Percentiles rank a stretch among this genome's conserved stretches.
These are phyloP conservation scores for Puccinia horiana DNA, from an alignment of 1,284 basidiomycete species.

Conservation along the genomic window DNA sequence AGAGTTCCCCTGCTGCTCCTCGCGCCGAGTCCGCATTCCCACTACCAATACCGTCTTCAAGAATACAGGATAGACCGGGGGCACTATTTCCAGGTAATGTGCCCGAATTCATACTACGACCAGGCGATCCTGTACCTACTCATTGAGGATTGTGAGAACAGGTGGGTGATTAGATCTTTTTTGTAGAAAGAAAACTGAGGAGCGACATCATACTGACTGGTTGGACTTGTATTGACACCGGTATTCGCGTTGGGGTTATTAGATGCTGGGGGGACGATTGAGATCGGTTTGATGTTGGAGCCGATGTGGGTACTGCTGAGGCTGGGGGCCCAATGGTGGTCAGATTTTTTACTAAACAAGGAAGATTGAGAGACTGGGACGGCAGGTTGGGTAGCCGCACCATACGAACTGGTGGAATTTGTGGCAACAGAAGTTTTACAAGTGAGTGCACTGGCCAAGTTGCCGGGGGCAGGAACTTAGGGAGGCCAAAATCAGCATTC, in stretches of 20 bases:
- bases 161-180: neutral
- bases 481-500: slow-evolving; percentile 49
- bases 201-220: slow-evolving; percentile 19
- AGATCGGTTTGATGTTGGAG: neutral
- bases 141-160: neutral
- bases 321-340: slow-evolving; percentile 35
- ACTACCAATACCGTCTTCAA: slow-evolving; percentile 28
- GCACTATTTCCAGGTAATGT: neutral
- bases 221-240: neutral
- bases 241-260: neutral
- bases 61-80: slow-evolving; percentile 26
- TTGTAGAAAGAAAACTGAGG: neutral
- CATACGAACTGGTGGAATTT: neutral
- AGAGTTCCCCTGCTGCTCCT: slow-evolving; percentile 39
- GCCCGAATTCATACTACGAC: slow-evolving; percentile 20
- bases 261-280: neutral
- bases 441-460: slow-evolving; percentile 24
- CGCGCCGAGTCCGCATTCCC: slow-evolving; percentile 1
- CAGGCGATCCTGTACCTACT: slow-evolving; percentile 7
- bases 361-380: neutral
- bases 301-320: slow-evolving; percentile 21
- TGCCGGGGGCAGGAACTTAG: slow-evolving; percentile 50
- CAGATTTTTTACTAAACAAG: slow-evolving; percentile 41
- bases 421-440: slow-evolving; percentile 26
- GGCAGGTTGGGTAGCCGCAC: neutral